A percentile compares a stretch with the other conserved stretches of the same genome.
These are phyloP conservation scores for Sporothrix pseudoabietina DNA, from an alignment of 2,329 filamentous ascomycete genomes.

Conservation along the genomic window DNA sequence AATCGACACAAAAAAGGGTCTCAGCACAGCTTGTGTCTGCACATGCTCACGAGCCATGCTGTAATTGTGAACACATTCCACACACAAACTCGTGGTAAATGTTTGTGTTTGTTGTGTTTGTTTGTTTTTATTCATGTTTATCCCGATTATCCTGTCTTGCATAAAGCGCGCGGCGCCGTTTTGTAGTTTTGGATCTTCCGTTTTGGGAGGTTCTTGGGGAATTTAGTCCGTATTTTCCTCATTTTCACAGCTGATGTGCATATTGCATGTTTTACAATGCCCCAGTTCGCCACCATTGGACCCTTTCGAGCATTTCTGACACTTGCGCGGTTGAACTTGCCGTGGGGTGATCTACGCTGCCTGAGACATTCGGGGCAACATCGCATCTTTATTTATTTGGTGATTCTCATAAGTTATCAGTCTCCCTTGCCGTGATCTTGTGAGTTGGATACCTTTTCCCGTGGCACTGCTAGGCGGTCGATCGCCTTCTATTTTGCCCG, in stretches of 20 bases:
- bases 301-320: neutral
- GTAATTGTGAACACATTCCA: neutral
- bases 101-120: neutral
- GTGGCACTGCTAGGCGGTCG: neutral
- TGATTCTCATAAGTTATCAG: neutral
- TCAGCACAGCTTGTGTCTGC: conserved; percentile 16
- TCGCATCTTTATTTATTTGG: conserved; percentile 3
- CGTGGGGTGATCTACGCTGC: conserved; percentile 13
- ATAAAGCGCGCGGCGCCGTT: neutral
- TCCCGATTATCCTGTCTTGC: conserved; percentile 5
- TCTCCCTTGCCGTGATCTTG: neutral
- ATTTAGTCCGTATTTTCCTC: neutral
- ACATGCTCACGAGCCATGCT: neutral
- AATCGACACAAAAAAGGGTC: neutral
- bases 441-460: conserved; percentile 1
- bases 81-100: neutral
- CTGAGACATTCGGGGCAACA: conserved; percentile 21
- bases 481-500: neutral
- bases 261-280: conserved; percentile 3
- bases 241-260: conserved; percentile 10
- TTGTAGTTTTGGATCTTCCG: neutral
- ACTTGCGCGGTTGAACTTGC: neutral
- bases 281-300: neutral
- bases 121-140: neutral
- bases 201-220: neutral